Base-by-base conservation (phyloP, 352 stramenopile genomes). In the Thalassiosira mediterranea region DNA sequence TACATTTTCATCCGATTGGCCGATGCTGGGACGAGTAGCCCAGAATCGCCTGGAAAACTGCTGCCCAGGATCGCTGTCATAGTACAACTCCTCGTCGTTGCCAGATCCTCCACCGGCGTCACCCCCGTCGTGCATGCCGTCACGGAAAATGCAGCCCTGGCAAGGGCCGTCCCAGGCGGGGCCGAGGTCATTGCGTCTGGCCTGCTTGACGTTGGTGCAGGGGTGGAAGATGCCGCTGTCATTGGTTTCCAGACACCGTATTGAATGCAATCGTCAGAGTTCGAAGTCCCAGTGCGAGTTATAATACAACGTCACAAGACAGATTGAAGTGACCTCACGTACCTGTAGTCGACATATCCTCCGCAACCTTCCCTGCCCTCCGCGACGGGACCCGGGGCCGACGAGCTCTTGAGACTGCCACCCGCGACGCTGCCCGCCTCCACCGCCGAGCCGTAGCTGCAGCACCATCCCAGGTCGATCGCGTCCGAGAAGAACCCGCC, bases 31-130 rank as follows among this genome's bases (percentile, higher is more conserved):
- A n/a, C n/a, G n/a, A n/a, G n/a, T n/a, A n/a, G 42, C 17, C 51
- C 52, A 53, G 31, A 32, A 49, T 52, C 8, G 15, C 23, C 11
- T 17, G 29, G 49, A 25, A 54, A 70, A 78, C 1, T 71, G 48
- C 31, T 76, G 44, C 26, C 64, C 74, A 53, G 49, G 64, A 48
- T 83, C 74, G 65, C 74, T 83, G 56, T 83, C 74, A 46, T 83
- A 83, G 58, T 76, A 83, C 59, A 74, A 53, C 7, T 77, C 66
- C 23, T 76, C 64, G 0, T 68, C 46, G 23, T 63, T 21, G 3
- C 47, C 25, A 17, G n/a, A n/a, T n/a, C 19, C 29, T 34, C 23
- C 17, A 31, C 10, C 53, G 23, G 13, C 51, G 32, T 42, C 48
- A 57, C 58, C 64, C 56, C 8, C 23, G 11, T 21, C 49, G 25